A percentile compares a stretch with the other conserved stretches of the same genome.
These are phyloP conservation scores for Dryas octopetala DNA, from an alignment of 306 rosid genomes.

Conservation along the genomic window DNA sequence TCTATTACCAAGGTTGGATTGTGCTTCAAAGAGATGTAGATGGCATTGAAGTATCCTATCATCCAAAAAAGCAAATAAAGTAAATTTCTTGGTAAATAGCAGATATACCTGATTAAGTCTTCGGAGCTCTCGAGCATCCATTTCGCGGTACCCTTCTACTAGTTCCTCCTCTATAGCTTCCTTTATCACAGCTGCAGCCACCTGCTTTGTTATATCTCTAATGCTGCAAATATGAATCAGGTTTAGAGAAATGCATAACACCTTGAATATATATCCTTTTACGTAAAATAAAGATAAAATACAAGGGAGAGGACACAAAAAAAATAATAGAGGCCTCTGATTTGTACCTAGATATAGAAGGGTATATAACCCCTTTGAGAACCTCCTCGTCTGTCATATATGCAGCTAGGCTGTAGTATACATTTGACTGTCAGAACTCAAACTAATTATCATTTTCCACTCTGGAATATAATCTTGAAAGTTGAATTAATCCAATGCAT, in stretches of 20 bases:
- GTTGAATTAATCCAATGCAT: background rate
- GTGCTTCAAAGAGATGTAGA: background rate
- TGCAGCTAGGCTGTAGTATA: constrained; percentile 78
- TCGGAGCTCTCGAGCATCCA: constrained; percentile 80
- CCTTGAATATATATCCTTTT: constrained; percentile 12
- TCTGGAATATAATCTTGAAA: background rate
- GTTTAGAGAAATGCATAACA: constrained; percentile 26
- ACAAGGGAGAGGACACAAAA: background rate
- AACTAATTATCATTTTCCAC: constrained; percentile 12
- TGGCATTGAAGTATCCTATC: background rate
- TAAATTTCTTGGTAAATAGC: background rate
- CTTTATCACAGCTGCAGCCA: constrained; percentile 87
- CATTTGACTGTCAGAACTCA: constrained; percentile 25
- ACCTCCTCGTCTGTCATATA: constrained; percentile 97
- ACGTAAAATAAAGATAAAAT: background rate
- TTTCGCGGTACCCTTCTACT: constrained; percentile 80
- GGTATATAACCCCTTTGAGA: constrained; percentile 74
- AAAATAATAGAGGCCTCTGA: constrained; percentile 4
- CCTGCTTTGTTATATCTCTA: constrained; percentile 88
- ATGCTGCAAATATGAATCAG: constrained; percentile 57
- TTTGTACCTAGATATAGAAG: constrained; percentile 80
- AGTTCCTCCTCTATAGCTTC: constrained; percentile 92
- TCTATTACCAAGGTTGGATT: background rate
- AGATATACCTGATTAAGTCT: constrained; percentile 63
- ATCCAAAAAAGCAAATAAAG: background rate